Percentiles rank a stretch among this genome's conserved stretches.
Conservation (phyloP, 352 stramenopile genomes). For the Pythium myriotylum region DNA sequence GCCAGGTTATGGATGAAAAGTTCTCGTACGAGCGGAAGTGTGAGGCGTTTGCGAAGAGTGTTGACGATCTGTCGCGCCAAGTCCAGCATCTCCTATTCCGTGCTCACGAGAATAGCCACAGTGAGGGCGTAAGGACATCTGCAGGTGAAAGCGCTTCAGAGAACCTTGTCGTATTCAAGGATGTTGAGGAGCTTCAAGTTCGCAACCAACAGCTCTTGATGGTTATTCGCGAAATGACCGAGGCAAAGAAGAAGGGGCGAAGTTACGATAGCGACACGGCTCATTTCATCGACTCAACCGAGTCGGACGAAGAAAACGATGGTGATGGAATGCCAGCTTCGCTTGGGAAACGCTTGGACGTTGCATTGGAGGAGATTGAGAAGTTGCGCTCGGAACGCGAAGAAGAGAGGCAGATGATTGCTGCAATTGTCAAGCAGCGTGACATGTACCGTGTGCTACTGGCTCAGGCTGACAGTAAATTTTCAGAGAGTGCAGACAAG, state of each 20-base stretch:
- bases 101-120: conserved; percentile 55
- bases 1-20: conserved; percentile 61
- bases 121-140: not conserved
- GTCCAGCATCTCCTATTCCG: conserved; percentile 89
- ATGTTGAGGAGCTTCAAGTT: conserved; percentile 88
- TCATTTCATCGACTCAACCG: conserved; percentile 59
- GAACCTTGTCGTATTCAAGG: conserved; percentile 85
- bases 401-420: conserved; percentile 88
- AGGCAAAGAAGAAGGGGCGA: conserved; percentile 40
- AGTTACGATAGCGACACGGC: conserved; percentile 18
- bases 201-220: conserved; percentile 92
- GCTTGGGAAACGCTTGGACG: conserved; percentile 54
- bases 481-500: conserved; percentile 30
- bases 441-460: conserved; percentile 96
- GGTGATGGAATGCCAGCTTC: conserved; percentile 23
- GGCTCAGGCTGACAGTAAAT: conserved; percentile 86
- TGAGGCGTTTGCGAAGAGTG: conserved; percentile 73
- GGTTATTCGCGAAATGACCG: conserved; percentile 74
- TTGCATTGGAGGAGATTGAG: conserved; percentile 77
- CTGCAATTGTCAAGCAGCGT: conserved; percentile 94
- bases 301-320: conserved; percentile 66
- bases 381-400: conserved; percentile 72
- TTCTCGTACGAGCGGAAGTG: conserved; percentile 67
- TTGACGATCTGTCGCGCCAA: conserved; percentile 91
- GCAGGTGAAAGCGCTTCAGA: conserved; percentile 49